Percentiles rank a stretch among this genome's conserved stretches.
Conservation (phyloP, 441 rosid species). For the Mallotus japonicus region DNA sequence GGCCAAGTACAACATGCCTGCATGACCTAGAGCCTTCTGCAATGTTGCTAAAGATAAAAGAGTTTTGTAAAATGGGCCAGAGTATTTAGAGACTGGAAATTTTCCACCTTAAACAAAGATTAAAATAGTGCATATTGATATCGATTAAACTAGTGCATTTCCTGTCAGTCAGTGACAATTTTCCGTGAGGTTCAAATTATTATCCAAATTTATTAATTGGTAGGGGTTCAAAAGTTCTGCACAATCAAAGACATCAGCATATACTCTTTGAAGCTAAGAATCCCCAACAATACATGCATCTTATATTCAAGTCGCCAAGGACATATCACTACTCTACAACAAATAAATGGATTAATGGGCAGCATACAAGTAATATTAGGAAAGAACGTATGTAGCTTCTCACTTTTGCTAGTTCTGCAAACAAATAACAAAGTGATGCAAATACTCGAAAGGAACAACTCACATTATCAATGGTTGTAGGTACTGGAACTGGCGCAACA, state of each 20-base stretch:
- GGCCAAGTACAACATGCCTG: not conserved
- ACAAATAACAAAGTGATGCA: not conserved
- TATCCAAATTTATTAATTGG: not conserved
- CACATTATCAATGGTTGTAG: conserved; percentile 57
- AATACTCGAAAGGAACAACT: conserved; percentile 25
- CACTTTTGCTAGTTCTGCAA: conserved; percentile 1
- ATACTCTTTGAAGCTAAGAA: not conserved
- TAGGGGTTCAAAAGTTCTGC: not conserved
- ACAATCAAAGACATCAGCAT: not conserved
- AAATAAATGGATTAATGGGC: not conserved
- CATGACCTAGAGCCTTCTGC: not conserved
- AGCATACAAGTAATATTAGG: not conserved
- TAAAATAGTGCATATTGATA: too few species aligned
- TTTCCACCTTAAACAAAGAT: not conserved
- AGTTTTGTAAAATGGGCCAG: not conserved
- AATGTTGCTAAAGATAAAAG: not conserved
- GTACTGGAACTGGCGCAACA: conserved; percentile 61
- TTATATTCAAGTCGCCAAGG: not conserved
- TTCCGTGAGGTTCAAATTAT: not conserved
- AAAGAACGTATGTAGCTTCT: not conserved
- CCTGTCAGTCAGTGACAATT: not conserved
- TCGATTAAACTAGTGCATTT: not conserved
- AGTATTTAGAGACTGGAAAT: not conserved
- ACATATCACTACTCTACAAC: not conserved
- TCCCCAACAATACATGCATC: not conserved